Base-by-base conservation (phyloP, 2,329 filamentous ascomycete species). In the Leptosphaerulina australis region DNA sequence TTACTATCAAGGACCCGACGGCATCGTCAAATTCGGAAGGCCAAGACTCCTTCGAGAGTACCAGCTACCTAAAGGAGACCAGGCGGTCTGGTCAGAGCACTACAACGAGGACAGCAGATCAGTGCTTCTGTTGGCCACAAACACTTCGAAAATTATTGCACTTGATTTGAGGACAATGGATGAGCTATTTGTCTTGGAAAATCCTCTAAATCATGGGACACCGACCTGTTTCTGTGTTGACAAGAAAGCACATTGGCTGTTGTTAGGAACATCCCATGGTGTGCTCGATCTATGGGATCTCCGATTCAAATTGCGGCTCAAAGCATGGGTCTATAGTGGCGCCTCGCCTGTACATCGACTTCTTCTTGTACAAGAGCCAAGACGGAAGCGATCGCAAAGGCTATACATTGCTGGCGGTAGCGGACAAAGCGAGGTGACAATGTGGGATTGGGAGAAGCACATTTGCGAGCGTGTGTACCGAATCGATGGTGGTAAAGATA, bases 231-330 rank as follows among this genome's bases (percentile, higher is more conserved):
- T 99, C 73, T 93, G 89, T 64, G 81, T 96, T 24, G 91, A 97
- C 66, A 83, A 85, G 49, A 90, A 87, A 67, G 87, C 88, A 40
- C 91, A 94, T 66, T 99, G 94, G 94, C 79, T 99, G 3, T 82
- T 96, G 1, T 76, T 97, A 0, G 94, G 92, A 26, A 99, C 95
- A 0, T 90, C 91, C 0, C 92, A 97, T 68, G 94, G 95, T 26
- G 87, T 97, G 21, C 79, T 99, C 6, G 89, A 96, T 68, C 81
- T 99, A 1, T 99, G 94, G 94, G 94, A 99, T 72, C 80, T 99
- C 30, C 88, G 94, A n/a, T 99, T 99, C 79, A 88, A 86, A 59
- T 83, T 97, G 62, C 84, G 91, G 17, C 78, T 97, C 18, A 91
- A 90, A 70, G 89, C 87, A 11, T 97, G 92, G 91, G 91, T 91